Conservation (phyloP, 768 basidiomycete species). For the Pleurotus salmoneostramineus region DNA sequence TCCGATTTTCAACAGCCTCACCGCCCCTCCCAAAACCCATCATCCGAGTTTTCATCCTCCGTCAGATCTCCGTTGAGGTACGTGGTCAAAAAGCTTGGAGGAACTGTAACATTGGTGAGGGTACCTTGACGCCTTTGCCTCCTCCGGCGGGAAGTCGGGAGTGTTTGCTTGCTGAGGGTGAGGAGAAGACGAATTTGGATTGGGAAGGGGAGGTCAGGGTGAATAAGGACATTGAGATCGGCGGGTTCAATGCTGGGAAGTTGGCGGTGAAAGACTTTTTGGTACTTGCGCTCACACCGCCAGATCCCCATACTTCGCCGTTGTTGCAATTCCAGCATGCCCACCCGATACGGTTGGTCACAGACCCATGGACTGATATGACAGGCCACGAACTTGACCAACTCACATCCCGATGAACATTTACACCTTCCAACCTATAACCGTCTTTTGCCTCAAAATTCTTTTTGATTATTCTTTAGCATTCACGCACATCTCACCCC, state of each 20-base stretch:
- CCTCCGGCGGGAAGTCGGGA: slow-evolving; percentile 21
- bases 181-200: slow-evolving; percentile 40
- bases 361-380: slow-evolving; percentile 40
- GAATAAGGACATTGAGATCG: slow-evolving; percentile 31
- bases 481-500: too few relatives aligned
- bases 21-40: slow-evolving; percentile 19
- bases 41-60: slow-evolving; percentile 49
- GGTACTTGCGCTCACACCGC: slow-evolving; percentile 42
- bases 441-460: not conserved
- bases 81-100: slow-evolving; percentile 31
- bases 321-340: slow-evolving; percentile 35
- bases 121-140: slow-evolving; percentile 40
- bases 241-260: slow-evolving; percentile 42
- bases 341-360: slow-evolving; percentile 54
- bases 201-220: slow-evolving; percentile 55
- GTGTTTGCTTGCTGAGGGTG: slow-evolving; percentile 13
- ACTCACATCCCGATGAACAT: not conserved
- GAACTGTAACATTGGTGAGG: slow-evolving; percentile 43
- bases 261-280: slow-evolving; percentile 59
- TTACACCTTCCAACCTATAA: not conserved
- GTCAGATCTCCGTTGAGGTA: slow-evolving; percentile 40
- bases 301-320: slow-evolving; percentile 27
- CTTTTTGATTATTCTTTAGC: too few relatives aligned
- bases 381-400: slow-evolving; percentile 2
- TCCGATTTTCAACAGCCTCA: slow-evolving; percentile 13